Evolutionary conservation across 2,329 filamentous ascomycete species (phyloP), one percentile per base, ranked within the genome.

Genomic region (Claviceps citrina): DNA sequence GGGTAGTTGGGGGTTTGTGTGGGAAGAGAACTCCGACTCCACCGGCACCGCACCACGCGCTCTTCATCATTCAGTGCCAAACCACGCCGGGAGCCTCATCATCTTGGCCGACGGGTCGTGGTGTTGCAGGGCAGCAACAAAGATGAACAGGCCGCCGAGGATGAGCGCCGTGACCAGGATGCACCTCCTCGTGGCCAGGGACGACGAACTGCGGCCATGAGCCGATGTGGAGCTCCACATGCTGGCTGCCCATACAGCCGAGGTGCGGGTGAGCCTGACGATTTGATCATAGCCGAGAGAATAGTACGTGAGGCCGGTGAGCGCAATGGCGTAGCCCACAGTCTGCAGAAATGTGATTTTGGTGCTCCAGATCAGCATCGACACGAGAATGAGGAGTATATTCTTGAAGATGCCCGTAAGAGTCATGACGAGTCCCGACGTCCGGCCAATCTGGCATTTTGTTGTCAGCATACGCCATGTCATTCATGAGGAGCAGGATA

Each of bases 321-420:
- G 62, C 39, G 84, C 83, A 51, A 89, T 71, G 50, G 68, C 65
- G 67, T 93, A 93, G 49, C 84, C 84, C 55, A 87, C 68, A 51
- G 76, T 74, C 62, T 93, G 84, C 41, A 85, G 68, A 19, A 63
- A 55, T 16, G 77, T 70, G 53, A 91, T 79, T 25, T 74, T 70
- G 42, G 83, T 84, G 49, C 71, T 67, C 78, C 84, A 91, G 56
- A 89, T 78, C 54, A 84, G 58, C 61, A 91, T 81, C 39, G 81
- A 85, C 43, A 76, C 71, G 44, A 72, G 66, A 47, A 93, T 83
- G 41, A 93, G 76, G 43, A 93, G 74, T 45, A 93, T 87, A 59
- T 86, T 84, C 64, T 93, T 93, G 53, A 91, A 73, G 47, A 93
- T 84, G 57, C 85, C 84, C 43, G 79, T 86, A 19, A 93, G 74